These are phyloP conservation scores for Sphaerobolus stellatus DNA, from an alignment of 1,284 basidiomycete species.

Conservation along the genomic window DNA sequence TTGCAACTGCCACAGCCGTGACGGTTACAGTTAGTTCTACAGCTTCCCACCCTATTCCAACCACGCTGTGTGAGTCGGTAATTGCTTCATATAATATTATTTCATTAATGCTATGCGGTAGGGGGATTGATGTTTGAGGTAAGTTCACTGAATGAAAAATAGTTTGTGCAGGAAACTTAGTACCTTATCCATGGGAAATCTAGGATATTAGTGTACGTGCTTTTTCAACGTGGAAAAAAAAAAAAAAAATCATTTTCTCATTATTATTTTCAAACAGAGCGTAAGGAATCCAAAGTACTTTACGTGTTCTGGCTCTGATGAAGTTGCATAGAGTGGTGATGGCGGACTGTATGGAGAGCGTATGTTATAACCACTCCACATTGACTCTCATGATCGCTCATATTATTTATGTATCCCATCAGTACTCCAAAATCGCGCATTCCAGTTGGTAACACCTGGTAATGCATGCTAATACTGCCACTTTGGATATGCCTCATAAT, in stretches of 20 bases:
- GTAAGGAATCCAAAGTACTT: constrained; percentile 42
- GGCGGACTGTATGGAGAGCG: constrained; percentile 22
- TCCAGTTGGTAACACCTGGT: constrained; percentile 55
- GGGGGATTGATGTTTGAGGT: constrained; percentile 61
- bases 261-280: neutral
- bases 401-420: no score
- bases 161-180: neutral
- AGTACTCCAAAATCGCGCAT: constrained; percentile 62
- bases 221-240: no score
- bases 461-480: constrained; percentile 7
- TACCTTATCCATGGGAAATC: neutral
- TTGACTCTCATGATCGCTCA: no score
- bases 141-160: constrained; percentile 8
- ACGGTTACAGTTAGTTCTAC: constrained; percentile 45
- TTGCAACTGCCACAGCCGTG: constrained; percentile 1
- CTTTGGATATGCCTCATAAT: neutral
- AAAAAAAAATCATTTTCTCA: neutral
- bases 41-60: constrained; percentile 51
- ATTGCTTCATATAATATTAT: neutral
- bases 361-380: no score
- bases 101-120: constrained; percentile 20
- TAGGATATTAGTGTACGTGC: constrained; percentile 57
- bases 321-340: constrained; percentile 11
- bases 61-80: constrained; percentile 49
- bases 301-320: neutral